phyloP scores from a whole-genome alignment of 192 early-diverging fungal species.

The Coemansia sp. region DNA sequence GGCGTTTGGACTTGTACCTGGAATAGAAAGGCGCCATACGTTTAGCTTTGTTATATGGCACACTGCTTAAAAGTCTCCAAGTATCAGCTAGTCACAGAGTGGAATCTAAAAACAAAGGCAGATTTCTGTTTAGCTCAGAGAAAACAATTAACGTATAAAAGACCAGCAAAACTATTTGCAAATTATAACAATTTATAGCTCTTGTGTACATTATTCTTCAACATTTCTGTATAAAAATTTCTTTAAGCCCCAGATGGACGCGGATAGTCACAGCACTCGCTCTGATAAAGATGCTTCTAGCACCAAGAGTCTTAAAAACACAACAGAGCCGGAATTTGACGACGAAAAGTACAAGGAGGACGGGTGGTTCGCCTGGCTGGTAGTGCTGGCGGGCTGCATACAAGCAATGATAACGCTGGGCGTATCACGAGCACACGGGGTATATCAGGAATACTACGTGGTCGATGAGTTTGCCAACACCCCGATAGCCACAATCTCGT shows the following conservation, averaged over 20 bases:
- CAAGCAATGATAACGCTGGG: constrained; percentile 47
- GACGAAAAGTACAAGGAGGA: constrained; percentile 17
- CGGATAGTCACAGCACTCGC: no score
- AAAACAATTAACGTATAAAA: neutral
- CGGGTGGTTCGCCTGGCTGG: constrained; percentile 37
- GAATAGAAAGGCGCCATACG: no score
- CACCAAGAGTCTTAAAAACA: neutral
- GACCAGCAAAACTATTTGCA: neutral
- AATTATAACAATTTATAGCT: neutral
- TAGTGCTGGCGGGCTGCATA: constrained; percentile 40
- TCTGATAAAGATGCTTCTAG: no score
- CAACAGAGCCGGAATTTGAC: constrained; percentile 3
- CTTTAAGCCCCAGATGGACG: no score
- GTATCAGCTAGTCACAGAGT: no score
- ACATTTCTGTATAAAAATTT: neutral
- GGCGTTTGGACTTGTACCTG: no score
- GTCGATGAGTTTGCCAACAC: constrained; percentile 24
- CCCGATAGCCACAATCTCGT: constrained; percentile 30
- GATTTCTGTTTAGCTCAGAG: no score
- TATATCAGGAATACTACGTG: constrained; percentile 50
- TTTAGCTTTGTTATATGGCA: no score
- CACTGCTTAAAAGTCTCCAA: no score
- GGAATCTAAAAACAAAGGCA: no score
- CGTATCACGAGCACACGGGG: constrained; percentile 43
- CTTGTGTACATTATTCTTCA: neutral